These are phyloP conservation scores for Byssochlamys sp. DNA, from an alignment of 2,329 filamentous ascomycete genomes.

Conservation along the genomic window DNA sequence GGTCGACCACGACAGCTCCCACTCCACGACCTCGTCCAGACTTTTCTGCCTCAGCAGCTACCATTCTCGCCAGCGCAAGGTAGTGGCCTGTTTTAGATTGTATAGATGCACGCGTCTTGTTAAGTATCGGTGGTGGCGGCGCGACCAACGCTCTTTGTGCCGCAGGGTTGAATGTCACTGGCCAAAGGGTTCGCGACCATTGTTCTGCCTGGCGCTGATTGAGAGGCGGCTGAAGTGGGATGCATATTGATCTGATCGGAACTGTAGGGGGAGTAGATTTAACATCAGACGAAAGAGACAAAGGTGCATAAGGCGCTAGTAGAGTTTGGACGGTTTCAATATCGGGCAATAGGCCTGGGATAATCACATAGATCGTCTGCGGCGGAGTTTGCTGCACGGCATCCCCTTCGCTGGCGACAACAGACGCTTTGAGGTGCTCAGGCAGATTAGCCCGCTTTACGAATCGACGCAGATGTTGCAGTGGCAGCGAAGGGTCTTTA, in stretches of 20 bases:
- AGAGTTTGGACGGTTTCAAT: constrained; percentile 22
- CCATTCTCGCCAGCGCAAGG: constrained; percentile 28
- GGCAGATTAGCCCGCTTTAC: constrained; percentile 28
- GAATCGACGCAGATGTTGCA: constrained; percentile 35
- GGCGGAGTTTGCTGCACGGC: constrained; percentile 11
- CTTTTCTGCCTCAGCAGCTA: constrained; percentile 29
- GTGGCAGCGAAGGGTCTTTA: constrained; percentile 21
- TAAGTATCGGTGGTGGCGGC: constrained; percentile 31
- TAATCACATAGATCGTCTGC: constrained; percentile 32
- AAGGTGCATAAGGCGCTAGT: constrained; percentile 28
- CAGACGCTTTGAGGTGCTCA: constrained; percentile 14
- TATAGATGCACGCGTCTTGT: constrained; percentile 24
- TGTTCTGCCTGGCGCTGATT: constrained; percentile 30
- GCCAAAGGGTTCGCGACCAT: constrained; percentile 36
- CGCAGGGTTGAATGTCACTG: constrained; percentile 36
- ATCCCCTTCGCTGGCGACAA: background rate
- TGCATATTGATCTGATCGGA: constrained; percentile 21
- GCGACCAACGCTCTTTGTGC: constrained; percentile 34
- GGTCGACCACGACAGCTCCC: constrained; percentile 39
- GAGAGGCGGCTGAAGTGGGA: constrained; percentile 34
- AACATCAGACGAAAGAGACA: constrained; percentile 5
- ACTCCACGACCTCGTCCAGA: constrained; percentile 30
- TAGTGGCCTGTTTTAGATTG: constrained; percentile 29
- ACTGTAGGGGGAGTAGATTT: constrained; percentile 10
- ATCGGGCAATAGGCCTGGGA: constrained; percentile 32